Percentiles rank a stretch among this genome's conserved stretches.
phyloP scores from a whole-genome alignment of 75 land plant genomes.

The Pinus albicaulis region DNA sequence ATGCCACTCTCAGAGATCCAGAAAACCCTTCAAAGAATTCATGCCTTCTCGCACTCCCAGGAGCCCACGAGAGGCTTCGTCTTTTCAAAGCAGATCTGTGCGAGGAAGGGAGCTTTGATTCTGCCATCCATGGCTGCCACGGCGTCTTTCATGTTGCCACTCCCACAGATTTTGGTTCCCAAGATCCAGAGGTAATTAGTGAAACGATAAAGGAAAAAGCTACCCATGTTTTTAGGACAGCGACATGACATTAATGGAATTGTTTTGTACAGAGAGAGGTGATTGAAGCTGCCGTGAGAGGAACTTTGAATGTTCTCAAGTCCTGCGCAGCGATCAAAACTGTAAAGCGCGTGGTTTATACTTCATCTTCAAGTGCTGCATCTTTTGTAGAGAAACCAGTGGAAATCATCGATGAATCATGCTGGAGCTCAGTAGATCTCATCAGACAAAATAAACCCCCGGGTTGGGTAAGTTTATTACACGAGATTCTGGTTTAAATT shows the following conservation, averaged over 20 bases:
- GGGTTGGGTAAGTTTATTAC: conserved; percentile 42
- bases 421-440: conserved; percentile 16
- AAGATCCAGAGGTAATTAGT: no score
- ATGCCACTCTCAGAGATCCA: conserved; percentile 56
- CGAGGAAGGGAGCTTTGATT: conserved; percentile 10
- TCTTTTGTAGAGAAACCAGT: conserved; percentile 26
- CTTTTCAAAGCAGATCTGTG: conserved; percentile 33
- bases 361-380: conserved; percentile 57
- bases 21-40: conserved; percentile 2
- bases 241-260: no score
- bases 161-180: neutral
- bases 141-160: conserved; percentile 37
- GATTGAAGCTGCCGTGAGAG: conserved; percentile 47
- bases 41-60: neutral
- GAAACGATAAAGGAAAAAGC: no score
- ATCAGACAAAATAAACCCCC: conserved; percentile 23
- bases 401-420: conserved; percentile 45
- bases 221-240: no score
- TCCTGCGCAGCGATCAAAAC: conserved; percentile 32
- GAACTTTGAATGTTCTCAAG: conserved; percentile 49
- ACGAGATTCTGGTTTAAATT: no score
- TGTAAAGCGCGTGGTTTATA: conserved; percentile 52
- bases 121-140: conserved; percentile 27
- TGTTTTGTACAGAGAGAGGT: conserved; percentile 22
- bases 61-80: conserved; percentile 16